Base-by-base conservation (phyloP, 768 basidiomycete species). In the Mycena vulgaris region DNA sequence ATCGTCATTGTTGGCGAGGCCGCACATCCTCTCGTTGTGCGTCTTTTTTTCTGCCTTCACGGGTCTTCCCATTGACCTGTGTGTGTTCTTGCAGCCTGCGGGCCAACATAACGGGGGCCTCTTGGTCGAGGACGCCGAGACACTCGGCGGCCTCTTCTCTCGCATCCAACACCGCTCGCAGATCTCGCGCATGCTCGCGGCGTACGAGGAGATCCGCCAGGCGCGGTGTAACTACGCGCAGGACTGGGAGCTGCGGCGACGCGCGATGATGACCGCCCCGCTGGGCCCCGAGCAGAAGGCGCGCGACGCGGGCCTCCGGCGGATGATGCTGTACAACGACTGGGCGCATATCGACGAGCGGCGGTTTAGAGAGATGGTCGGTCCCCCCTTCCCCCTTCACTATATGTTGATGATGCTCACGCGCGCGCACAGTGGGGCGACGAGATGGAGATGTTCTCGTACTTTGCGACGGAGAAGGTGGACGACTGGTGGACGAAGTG, bases 401-500 rank as follows among this genome's bases (percentile, higher is more conserved):
- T 7, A 16, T 7, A 23, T 2, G 11, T 31, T 6, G 42, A 23
- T 27, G 37, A 27, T 28, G 45, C 35, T 60, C 11, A 62, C 33
- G 39, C 1, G 37, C 16, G 3, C 4, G 1, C 16, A 10, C 53
- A 71, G 70, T 90, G 90, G 86, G 88, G 88, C 51, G 82, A 83
- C 45, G 84, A 89, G 68, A 79, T 87, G 62, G 83, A 82, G 27
- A 72, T 90, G 67, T 88, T 86, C 62, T 78, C 80, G 17, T 87
- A 89, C 72, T 85, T 89, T 70, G 84, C 89, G 11, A 83, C 80
- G 42, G 89, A 91, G 52, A 81, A 84, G 56, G 90, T 88, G 27
- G 89, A 89, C 40, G 88, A 90, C 74, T 91, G 89, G 89, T 92
- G 89, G 89, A 82, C 86, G 14, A 87, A 85, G 70, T 86, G 83